Base-by-base conservation (phyloP, 768 basidiomycete genomes). In the Pulveroboletus ravenelii region DNA sequence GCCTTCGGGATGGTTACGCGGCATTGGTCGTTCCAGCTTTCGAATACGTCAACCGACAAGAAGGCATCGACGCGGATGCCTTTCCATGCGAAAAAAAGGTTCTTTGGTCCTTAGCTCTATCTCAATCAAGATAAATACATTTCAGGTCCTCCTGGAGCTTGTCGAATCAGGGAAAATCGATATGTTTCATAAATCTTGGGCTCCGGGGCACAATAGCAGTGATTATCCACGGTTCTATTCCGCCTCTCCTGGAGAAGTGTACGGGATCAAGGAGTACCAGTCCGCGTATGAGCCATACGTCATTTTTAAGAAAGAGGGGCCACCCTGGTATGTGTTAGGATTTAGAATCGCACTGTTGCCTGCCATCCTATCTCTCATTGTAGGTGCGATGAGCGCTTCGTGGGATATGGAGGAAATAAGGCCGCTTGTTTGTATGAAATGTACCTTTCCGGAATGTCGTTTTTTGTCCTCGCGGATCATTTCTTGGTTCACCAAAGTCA, bases 351-450 rank as follows among this genome's bases (percentile, higher is more conserved):
- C 17, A 27, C 2, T 29, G 15, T 9, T 27, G 15, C n/a, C n/a
- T 34, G 18, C 34, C 37, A 32, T 29, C 9, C 18, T 30, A 6
- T 14, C 18, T n/a, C 10, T 45, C 18, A 38, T 25, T 7, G 7
- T 32, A 91, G 89, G 89, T 93, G 91, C 60, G 90, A 93, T 59
- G 90, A 93, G 64, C 80, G 90, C 31, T 94, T 94, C 61, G 77
- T 92, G 41, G 92, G 92, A 2, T 93, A 93, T 64, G 92, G 92
- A 5, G 89, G 84, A 2, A 94, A 94, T 74, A 94, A 94, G 66
- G 92, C 92, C 2, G 91, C 93, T 10, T 93, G 92, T 62, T 75
- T 93, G 34, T 93, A 87, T 63, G 92, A 92, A 65, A 89, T 94
- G 81, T 91, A 90, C 69, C 72, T 94, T 7, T 84, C 89, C 12